These are phyloP conservation scores for Termitomyces heimii DNA, from an alignment of 768 basidiomycete genomes.

Conservation along the genomic window DNA sequence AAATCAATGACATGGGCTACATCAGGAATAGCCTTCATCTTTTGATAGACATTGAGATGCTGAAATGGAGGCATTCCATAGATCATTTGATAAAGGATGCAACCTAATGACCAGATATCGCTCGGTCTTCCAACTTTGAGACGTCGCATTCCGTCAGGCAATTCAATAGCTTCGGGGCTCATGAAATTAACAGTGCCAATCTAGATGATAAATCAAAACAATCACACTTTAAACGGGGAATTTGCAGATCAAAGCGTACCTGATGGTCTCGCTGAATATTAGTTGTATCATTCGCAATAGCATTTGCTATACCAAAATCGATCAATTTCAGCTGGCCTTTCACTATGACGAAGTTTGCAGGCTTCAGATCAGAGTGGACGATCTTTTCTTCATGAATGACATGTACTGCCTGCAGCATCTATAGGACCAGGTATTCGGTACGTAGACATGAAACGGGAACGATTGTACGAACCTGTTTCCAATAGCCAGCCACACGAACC, in stretches of 20 bases:
- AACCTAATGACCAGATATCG: constrained; percentile 97
- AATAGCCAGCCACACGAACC: constrained; percentile 93
- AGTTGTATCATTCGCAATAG: constrained; percentile 97
- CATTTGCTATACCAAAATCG: constrained; percentile 99
- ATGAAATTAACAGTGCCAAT: constrained; percentile 98
- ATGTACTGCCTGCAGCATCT: constrained; percentile 99
- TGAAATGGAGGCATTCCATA: constrained; percentile 94
- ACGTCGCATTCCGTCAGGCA: constrained; percentile 79
- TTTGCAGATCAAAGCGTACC: constrained; percentile 32
- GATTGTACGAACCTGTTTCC: constrained; percentile 75
- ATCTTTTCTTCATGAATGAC: constrained; percentile 98
- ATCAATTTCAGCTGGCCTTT: constrained; percentile 94
- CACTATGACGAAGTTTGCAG: constrained; percentile 97
- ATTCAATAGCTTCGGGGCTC: constrained; percentile 95
- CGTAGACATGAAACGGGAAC: not conserved
- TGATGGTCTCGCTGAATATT: constrained; percentile 97
- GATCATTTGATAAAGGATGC: constrained; percentile 98
- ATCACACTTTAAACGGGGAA: not conserved
- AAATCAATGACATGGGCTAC: constrained; percentile 72
- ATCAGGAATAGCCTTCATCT: constrained; percentile 94
- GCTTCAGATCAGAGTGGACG: constrained; percentile 97
- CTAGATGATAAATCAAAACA: constrained; percentile 29
- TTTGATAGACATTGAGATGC: constrained; percentile 74
- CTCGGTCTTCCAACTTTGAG: constrained; percentile 94
- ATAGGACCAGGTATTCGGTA: not conserved